Base-by-base conservation (phyloP, 2,329 filamentous ascomycete species). In the Achaetomium macrosporum region DNA sequence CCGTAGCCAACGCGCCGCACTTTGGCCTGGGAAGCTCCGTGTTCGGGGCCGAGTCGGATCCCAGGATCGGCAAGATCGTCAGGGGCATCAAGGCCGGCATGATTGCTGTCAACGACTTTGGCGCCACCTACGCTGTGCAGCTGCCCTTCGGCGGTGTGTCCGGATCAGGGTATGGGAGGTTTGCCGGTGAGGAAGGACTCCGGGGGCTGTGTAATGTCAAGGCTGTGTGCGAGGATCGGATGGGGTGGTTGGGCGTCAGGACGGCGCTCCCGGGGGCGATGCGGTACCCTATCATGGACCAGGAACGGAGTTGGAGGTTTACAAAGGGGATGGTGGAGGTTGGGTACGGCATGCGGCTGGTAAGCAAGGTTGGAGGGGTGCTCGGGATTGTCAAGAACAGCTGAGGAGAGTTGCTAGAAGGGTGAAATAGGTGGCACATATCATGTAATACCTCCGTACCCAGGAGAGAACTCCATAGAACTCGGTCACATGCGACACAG, bases 21-120 rank as follows among this genome's bases (percentile, higher is more conserved):
- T 97, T 93, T 66, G 91, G 87, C 2, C 87, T 99, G 41, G 93
- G 93, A 48, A 86, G 89, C 40, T 90, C 86, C 39, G 88, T 99
- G 36, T 96, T 95, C 68, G 93, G 91, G 33, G 75, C 79, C 47
- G 79, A 85, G 55, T 68, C 71, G 29, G 77, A 81, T 52, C 74
- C 75, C 1, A 77, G 82, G 46, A 74, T 96, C 1, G 70, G 78
- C 15, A 73, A 73, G 15, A 82, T 95, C 29, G 82, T 92, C 1
- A 71, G 71, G 17, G 81, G 82, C 20, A 77, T 96, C 47, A 82
- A 85, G 57, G 84, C 87, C 0, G 93, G 93, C 42, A 96, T 96
- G 87, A 88, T 97, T 0, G 84, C 90, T 20, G 82, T 99, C 61
- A 99, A 99, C 68, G 93, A 99, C 72, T 99, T 99, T 65, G 93